Evolutionary conservation across 495 filamentous ascomycete species (phyloP).

Genomic region (Penicillium coprophilum): DNA sequence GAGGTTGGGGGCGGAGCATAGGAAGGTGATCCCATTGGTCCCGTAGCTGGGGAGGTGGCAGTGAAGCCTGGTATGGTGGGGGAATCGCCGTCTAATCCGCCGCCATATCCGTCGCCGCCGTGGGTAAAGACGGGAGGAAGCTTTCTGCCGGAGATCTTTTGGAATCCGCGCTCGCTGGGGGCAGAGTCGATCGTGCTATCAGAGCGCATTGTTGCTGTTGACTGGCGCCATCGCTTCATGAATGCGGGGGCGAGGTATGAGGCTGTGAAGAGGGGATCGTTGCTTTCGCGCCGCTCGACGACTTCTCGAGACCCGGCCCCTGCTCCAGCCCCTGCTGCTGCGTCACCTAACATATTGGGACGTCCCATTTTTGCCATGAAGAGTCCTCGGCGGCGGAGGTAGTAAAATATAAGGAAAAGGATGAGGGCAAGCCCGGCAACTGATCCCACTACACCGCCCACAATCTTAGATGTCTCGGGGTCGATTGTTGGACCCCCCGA

Average conservation of each 20-base stretch:
- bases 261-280: slow-evolving; percentile 58
- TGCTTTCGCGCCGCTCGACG: slow-evolving; percentile 51
- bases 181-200: slow-evolving; percentile 39
- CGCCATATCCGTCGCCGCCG: slow-evolving; percentile 70
- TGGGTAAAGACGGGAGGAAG: slow-evolving; percentile 67
- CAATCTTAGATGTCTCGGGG: slow-evolving; percentile 42
- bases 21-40: slow-evolving; percentile 19
- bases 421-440: slow-evolving; percentile 62
- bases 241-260: slow-evolving; percentile 49
- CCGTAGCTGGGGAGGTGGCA: slow-evolving; percentile 20
- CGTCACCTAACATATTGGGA: slow-evolving; percentile 30
- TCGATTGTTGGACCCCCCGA: slow-evolving; percentile 23
- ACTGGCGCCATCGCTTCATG: slow-evolving; percentile 43
- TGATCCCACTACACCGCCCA: slow-evolving; percentile 66
- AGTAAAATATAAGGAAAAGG: slow-evolving; percentile 52
- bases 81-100: slow-evolving; percentile 34
- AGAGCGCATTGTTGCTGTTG: slow-evolving; percentile 42
- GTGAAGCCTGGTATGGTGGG: slow-evolving; percentile 21
- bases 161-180: slow-evolving; percentile 54
- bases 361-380: slow-evolving; percentile 24
- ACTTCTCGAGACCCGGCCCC: slow-evolving; percentile 38
- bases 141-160: slow-evolving; percentile 69
- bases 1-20: slow-evolving; percentile 37
- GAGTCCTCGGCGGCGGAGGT: slow-evolving; percentile 53
- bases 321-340: slow-evolving; percentile 9